phyloP scores from a whole-genome alignment of 225 moss, liverwort and hornwort species.

The Antitrichia curtipendula region DNA sequence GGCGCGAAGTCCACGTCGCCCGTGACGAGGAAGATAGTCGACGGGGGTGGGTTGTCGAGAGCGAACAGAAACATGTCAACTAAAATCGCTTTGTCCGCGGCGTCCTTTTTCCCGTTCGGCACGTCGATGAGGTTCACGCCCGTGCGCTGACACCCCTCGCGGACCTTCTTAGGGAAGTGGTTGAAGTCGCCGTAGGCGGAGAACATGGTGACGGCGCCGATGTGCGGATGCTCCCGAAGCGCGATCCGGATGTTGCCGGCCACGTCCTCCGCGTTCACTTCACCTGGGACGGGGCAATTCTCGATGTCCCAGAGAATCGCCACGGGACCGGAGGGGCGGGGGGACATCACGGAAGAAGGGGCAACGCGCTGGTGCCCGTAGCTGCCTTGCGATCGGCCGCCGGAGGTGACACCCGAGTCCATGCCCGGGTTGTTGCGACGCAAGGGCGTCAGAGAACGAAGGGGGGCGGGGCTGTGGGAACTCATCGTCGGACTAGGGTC shows the following conservation, averaged over 20 bases:
- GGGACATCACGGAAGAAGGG: conserved; percentile 5
- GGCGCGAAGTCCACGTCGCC: conserved; percentile 95
- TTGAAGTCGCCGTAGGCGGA: conserved; percentile 93
- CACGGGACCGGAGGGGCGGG: conserved; percentile 26
- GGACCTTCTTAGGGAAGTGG: conserved; percentile 69
- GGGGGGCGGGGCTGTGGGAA: not conserved
- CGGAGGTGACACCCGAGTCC: not conserved
- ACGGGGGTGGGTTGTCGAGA: conserved; percentile 78
- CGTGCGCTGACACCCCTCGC: conserved; percentile 86
- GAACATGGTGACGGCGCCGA: conserved; percentile 81
- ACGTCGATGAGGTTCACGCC: conserved; percentile 97
- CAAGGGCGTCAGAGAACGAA: conserved; percentile 22
- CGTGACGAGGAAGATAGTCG: conserved; percentile 76
- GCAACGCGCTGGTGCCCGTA: conserved; percentile 1
- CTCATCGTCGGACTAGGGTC: not conserved
- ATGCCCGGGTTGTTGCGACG: conserved; percentile 7
- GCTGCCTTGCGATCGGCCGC: not conserved
- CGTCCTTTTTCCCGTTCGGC: conserved; percentile 87
- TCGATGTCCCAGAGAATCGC: conserved; percentile 95
- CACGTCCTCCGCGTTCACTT: conserved; percentile 84
- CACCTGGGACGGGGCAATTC: conserved; percentile 78
- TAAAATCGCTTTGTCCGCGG: conserved; percentile 87
- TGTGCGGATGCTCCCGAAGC: conserved; percentile 57
- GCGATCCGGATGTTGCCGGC: conserved; percentile 80
- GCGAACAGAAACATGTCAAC: conserved; percentile 93